Evolutionary conservation across 75 land plant species (phyloP).

Genomic region (Sequoia sempervirens): DNA sequence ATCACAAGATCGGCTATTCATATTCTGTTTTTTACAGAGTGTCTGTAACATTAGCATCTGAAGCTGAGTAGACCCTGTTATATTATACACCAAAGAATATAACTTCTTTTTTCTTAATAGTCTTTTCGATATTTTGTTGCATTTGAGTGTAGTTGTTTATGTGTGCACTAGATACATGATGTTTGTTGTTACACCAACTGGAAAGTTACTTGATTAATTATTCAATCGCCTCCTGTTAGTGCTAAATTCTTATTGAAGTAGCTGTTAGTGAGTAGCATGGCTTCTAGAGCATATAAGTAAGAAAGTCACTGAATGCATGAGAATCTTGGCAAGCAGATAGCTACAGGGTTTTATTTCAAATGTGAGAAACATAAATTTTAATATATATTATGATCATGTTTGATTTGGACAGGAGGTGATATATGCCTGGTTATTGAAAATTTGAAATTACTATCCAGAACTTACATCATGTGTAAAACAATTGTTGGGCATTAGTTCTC

Average conservation of each 20-base stretch:
- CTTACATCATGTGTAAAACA: not conserved
- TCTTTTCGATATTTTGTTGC: not conserved
- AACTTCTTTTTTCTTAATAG: not conserved
- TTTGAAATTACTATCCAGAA: not conserved
- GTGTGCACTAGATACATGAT: too few species aligned
- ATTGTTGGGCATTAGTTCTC: not conserved
- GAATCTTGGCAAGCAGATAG: not conserved
- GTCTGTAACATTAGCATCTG: conserved; percentile 4
- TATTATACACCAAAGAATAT: not conserved
- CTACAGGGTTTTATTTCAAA: not conserved
- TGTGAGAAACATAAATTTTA: not conserved
- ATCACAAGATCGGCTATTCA: not conserved
- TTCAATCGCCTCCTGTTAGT: not conserved
- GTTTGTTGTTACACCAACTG: not conserved
- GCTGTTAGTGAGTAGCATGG: not conserved
- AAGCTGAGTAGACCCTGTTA: not conserved
- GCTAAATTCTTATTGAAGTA: not conserved
- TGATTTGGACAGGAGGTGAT: not conserved
- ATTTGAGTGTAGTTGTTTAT: not conserved
- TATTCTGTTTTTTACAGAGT: not conserved
- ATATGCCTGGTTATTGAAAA: not conserved
- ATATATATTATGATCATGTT: not conserved
- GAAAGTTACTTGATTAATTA: not conserved
- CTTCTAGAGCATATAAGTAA: not conserved
- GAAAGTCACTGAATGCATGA: not conserved